Percentiles rank a stretch among this genome's conserved stretches.
These are phyloP conservation scores for Pleurozium schreberi DNA, from an alignment of 225 moss, liverwort and hornwort species.

Conservation along the genomic window DNA sequence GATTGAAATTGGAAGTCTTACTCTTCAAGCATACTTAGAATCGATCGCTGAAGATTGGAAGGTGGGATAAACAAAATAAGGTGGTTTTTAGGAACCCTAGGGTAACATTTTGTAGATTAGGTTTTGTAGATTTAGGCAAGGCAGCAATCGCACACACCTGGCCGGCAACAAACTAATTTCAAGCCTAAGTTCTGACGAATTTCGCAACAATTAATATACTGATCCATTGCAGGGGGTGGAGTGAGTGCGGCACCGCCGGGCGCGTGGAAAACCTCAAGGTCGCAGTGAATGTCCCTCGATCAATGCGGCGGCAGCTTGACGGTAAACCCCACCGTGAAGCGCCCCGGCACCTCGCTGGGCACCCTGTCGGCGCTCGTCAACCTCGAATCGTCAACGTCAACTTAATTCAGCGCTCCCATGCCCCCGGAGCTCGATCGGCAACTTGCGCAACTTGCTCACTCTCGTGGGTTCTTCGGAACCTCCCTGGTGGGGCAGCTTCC, in stretches of 20 bases:
- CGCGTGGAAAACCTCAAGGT: background rate
- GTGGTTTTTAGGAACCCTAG: background rate
- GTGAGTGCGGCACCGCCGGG: background rate
- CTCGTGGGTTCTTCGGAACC: background rate
- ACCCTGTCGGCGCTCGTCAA: background rate
- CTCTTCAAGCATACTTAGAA: background rate
- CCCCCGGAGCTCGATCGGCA: background rate
- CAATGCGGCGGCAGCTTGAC: background rate
- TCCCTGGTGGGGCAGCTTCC: background rate
- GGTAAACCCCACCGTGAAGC: background rate
- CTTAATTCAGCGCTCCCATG: too few species aligned
- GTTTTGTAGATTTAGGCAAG: background rate
- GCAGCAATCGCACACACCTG: background rate
- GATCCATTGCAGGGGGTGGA: background rate
- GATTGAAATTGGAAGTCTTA: background rate
- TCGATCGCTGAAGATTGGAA: background rate
- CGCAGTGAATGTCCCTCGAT: background rate
- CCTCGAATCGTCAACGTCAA: too few species aligned
- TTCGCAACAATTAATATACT: background rate
- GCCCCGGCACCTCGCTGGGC: background rate
- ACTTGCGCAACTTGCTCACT: background rate
- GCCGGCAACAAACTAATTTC: background rate
- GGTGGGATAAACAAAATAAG: background rate
- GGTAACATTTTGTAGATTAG: background rate
- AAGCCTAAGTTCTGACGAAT: background rate